Percentiles rank a stretch among this genome's conserved stretches.
Evolutionary conservation across 345 rosid genomes (phyloP).

Genomic region (Arabis hirsuta): DNA sequence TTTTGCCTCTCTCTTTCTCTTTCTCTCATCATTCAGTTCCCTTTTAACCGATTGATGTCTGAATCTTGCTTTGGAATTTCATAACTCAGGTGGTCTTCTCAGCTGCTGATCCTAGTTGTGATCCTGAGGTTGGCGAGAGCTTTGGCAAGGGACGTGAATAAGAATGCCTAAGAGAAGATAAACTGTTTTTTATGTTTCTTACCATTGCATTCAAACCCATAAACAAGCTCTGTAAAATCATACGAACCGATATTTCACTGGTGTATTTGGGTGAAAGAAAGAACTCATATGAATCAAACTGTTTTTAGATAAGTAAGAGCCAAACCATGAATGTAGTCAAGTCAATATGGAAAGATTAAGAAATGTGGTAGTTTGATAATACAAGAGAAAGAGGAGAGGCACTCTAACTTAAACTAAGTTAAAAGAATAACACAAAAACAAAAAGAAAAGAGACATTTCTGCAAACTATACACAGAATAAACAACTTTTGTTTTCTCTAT

Average conservation of each 20-base stretch:
- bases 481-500: conserved; percentile 30
- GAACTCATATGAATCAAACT: not conserved
- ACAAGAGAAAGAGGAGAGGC: conserved; percentile 31
- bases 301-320: not conserved
- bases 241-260: not conserved
- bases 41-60: not conserved
- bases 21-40: not conserved
- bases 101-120: conserved; percentile 57
- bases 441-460: conserved; percentile 31
- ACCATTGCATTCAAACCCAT: conserved; percentile 5
- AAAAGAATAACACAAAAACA: conserved; percentile 21
- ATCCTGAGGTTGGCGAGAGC: conserved; percentile 27
- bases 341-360: conserved; percentile 26
- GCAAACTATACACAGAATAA: conserved; percentile 42
- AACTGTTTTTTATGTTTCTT: conserved; percentile 8
- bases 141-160: conserved; percentile 43
- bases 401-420: conserved; percentile 37
- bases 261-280: not conserved
- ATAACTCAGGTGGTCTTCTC: conserved; percentile 24
- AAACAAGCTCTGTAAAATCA: not conserved
- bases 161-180: conserved; percentile 26
- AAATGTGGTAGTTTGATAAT: conserved; percentile 28
- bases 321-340: conserved; percentile 23
- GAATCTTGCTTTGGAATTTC: conserved; percentile 14
- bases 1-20: conserved; percentile 25